A percentile compares a stretch with the other conserved stretches of the same genome.
Evolutionary conservation across 371 early-diverging fungal genomes (phyloP).

Genomic region (Mortierella sp.): DNA sequence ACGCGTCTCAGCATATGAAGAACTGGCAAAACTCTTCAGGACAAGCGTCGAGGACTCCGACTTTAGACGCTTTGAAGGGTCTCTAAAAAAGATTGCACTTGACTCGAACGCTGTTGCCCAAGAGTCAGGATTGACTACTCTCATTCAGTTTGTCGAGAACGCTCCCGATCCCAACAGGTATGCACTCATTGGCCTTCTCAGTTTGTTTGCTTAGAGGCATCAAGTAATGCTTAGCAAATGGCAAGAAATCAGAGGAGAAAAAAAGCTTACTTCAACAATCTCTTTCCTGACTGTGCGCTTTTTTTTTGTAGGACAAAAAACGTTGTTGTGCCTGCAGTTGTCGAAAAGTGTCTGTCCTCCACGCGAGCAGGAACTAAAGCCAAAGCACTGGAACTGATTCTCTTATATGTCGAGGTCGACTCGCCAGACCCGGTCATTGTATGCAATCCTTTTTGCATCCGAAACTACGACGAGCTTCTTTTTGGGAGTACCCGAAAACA

Average conservation of each 20-base stretch:
- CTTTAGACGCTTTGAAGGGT: slow-evolving; percentile 79
- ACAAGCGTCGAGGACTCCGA: slow-evolving; percentile 73
- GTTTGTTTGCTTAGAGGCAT: not conserved
- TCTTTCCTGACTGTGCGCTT: slow-evolving; percentile 9
- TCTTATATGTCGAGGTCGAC: slow-evolving; percentile 92
- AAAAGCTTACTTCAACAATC: not conserved
- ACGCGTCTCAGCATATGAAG: slow-evolving; percentile 89
- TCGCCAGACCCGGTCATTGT: slow-evolving; percentile 88
- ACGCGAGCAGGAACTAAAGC: slow-evolving; percentile 86
- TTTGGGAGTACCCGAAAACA: not conserved
- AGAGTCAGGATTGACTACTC: slow-evolving; percentile 87
- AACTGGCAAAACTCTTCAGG: slow-evolving; percentile 79
- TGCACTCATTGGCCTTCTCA: not conserved
- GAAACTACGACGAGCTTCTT: not conserved
- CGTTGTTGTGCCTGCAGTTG: slow-evolving; percentile 82
- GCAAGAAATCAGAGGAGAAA: not conserved
- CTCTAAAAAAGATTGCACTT: slow-evolving; percentile 82
- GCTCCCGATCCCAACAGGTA: slow-evolving; percentile 86
- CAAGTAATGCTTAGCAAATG: not conserved
- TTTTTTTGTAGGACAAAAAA: slow-evolving; percentile 70
- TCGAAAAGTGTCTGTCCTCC: slow-evolving; percentile 92
- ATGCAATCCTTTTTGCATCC: slow-evolving; percentile 20
- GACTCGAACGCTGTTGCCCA: slow-evolving; percentile 95
- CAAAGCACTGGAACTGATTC: slow-evolving; percentile 83
- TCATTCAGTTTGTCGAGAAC: slow-evolving; percentile 84